phyloP scores from a whole-genome alignment of 495 filamentous ascomycete genomes.

The Hypoxylon crocopeplum region DNA sequence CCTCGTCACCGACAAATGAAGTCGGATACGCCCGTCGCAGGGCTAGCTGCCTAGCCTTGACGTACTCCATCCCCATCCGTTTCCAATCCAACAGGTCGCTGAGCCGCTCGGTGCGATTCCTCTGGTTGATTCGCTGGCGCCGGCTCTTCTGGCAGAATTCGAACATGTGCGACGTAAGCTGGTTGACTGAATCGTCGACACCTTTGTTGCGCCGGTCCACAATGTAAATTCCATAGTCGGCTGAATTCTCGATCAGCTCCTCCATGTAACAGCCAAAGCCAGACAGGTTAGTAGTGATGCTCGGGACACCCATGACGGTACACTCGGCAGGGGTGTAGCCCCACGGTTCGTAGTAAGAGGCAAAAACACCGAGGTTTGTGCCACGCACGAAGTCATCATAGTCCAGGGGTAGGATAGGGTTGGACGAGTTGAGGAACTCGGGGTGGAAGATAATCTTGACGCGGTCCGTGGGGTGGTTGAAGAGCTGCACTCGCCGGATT shows the following conservation, averaged over 20 bases:
- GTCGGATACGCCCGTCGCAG: conserved; percentile 89
- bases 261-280: conserved; percentile 99
- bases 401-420: conserved; percentile 92
- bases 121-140: conserved; percentile 96
- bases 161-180: conserved; percentile 90
- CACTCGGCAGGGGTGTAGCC: conserved; percentile 98
- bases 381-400: conserved; percentile 99
- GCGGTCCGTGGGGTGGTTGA: conserved; percentile 92
- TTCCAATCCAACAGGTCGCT: conserved; percentile 98
- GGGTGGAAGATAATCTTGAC: conserved; percentile 99
- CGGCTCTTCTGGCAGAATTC: conserved; percentile 94
- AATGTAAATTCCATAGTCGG: conserved; percentile 98
- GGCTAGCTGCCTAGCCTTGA: conserved; percentile 94
- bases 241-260: conserved; percentile 96
- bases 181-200: conserved; percentile 96
- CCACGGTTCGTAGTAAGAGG: conserved; percentile 99
- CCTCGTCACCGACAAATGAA: conserved; percentile 78
- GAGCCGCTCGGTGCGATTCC: conserved; percentile 94
- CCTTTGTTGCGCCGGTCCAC: conserved; percentile 96
- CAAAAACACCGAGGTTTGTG: conserved; percentile 92
- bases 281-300: conserved; percentile 97
- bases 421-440: conserved; percentile 94
- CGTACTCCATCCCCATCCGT: conserved; percentile 98
- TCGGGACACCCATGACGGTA: conserved; percentile 98
- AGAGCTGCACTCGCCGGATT: conserved; percentile 92